phyloP scores from a whole-genome alignment of 1,284 basidiomycete species.

The Neolentinus lepideus region DNA sequence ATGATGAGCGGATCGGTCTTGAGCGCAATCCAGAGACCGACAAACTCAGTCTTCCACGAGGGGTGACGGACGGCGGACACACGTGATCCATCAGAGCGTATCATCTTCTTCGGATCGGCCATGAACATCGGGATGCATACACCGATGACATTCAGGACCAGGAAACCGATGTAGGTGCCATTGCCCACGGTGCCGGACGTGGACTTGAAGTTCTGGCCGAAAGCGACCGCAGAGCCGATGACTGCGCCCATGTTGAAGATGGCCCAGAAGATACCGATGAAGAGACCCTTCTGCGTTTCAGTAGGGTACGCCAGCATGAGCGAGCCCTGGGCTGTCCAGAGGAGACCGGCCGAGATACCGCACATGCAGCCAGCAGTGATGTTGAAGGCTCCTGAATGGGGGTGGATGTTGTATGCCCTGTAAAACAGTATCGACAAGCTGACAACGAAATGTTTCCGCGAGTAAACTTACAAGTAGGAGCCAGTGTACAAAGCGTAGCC shows the following conservation, averaged over 20 bases:
- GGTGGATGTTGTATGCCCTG: conserved; percentile 59
- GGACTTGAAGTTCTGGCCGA: conserved; percentile 44
- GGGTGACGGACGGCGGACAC: conserved; percentile 60
- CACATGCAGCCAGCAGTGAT: conserved; percentile 76
- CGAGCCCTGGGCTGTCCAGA: conserved; percentile 85
- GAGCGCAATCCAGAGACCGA: conserved; percentile 42
- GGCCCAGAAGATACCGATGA: conserved; percentile 69
- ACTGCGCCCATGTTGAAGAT: conserved; percentile 64
- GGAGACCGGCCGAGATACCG: conserved; percentile 77
- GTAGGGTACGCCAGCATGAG: conserved; percentile 76
- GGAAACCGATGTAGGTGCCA: conserved; percentile 4
- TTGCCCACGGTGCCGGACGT: conserved; percentile 11
- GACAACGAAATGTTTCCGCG: not conserved
- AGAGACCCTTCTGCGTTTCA: conserved; percentile 69
- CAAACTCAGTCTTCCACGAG: conserved; percentile 59
- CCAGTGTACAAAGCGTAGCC: conserved; percentile 71
- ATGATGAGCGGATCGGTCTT: conserved; percentile 42
- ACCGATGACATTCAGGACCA: conserved; percentile 59
- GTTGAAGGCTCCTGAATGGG: conserved; percentile 53
- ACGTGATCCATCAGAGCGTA: conserved; percentile 66
- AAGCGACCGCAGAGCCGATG: conserved; percentile 52
- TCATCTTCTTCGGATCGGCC: conserved; percentile 60
- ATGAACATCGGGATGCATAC: conserved; percentile 59
- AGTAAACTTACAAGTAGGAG: conserved; percentile 7
- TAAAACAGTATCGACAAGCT: conserved; percentile 31